A percentile compares a stretch with the other conserved stretches of the same genome.
Conservation (phyloP, 2,329 filamentous ascomycete genomes). For the Pseudocercospora cruenta region DNA sequence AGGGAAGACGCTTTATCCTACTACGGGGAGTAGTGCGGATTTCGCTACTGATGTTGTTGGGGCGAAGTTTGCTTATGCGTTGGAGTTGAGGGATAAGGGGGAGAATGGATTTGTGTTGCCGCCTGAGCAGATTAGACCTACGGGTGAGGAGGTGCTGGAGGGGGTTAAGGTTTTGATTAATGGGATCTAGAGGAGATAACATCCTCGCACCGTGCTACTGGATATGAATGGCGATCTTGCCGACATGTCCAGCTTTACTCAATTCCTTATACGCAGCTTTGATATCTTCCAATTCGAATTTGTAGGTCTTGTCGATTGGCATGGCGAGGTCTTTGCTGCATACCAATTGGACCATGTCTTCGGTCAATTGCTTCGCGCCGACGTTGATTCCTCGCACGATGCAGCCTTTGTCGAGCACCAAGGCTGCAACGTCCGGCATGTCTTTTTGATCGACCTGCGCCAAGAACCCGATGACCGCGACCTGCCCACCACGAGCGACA, state of each 20-base stretch:
- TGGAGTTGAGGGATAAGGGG: conserved; percentile 56
- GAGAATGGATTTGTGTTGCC: conserved; percentile 55
- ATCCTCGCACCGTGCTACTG: too few species aligned
- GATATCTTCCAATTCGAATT: conserved; percentile 38
- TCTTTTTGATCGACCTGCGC: conserved; percentile 19
- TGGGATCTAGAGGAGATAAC: conserved; percentile 20
- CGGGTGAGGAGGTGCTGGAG: conserved; percentile 52
- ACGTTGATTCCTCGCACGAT: conserved; percentile 26
- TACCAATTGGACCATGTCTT: conserved; percentile 45
- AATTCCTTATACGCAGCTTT: conserved; percentile 37
- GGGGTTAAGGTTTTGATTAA: conserved; percentile 37
- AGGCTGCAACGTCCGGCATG: conserved; percentile 20
- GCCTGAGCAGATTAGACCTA: conserved; percentile 53
- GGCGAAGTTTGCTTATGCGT: conserved; percentile 52
- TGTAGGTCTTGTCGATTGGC: conserved; percentile 44
- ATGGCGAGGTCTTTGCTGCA: conserved; percentile 38
- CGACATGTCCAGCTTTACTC: conserved; percentile 39
- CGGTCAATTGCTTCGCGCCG: conserved; percentile 49
- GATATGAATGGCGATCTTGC: conserved; percentile 32
- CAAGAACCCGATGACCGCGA: conserved; percentile 25
- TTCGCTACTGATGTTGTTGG: conserved; percentile 48
- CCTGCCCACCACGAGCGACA: conserved; percentile 38
- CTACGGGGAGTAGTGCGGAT: conserved; percentile 52
- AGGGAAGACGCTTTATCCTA: conserved; percentile 57
- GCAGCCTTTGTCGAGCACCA: conserved; percentile 20